Evolutionary conservation across 257 asterid genomes (phyloP).

Genomic region (Solanum microdontum): DNA sequence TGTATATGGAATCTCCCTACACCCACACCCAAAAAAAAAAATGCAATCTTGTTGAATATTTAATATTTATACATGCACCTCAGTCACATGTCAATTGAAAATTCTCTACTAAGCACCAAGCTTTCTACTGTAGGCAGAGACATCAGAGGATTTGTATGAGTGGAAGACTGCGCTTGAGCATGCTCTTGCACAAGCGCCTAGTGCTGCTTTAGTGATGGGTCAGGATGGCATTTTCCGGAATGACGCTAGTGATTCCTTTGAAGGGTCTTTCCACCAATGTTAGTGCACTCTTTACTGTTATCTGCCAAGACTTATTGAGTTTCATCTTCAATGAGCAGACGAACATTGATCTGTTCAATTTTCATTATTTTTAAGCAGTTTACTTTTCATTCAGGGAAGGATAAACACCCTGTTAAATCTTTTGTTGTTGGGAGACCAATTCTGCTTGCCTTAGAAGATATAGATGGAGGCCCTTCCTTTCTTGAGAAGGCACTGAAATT

Average conservation of each 20-base stretch:
- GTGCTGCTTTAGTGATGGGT: conserved; percentile 93
- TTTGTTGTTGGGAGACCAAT: conserved; percentile 94
- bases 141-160: conserved; percentile 77
- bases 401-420: conserved; percentile 72
- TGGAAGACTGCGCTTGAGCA: conserved; percentile 93
- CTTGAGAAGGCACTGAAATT: conserved; percentile 85
- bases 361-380: not conserved
- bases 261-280: conserved; percentile 83
- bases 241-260: conserved; percentile 57
- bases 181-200: conserved; percentile 92
- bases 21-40: not conserved
- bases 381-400: conserved; percentile 62
- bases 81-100: not conserved
- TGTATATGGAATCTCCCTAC: not conserved
- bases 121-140: conserved; percentile 50
- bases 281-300: conserved; percentile 16
- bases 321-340: not conserved
- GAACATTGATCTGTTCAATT: not conserved
- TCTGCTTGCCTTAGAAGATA: conserved; percentile 85
- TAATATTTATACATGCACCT: not conserved
- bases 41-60: not conserved
- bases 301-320: not conserved
- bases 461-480: conserved; percentile 94
- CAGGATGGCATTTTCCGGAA: conserved; percentile 81
- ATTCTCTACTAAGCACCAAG: not conserved